Conservation (phyloP, 2,329 filamentous ascomycete species). For the Clarireedia hainanense region DNA sequence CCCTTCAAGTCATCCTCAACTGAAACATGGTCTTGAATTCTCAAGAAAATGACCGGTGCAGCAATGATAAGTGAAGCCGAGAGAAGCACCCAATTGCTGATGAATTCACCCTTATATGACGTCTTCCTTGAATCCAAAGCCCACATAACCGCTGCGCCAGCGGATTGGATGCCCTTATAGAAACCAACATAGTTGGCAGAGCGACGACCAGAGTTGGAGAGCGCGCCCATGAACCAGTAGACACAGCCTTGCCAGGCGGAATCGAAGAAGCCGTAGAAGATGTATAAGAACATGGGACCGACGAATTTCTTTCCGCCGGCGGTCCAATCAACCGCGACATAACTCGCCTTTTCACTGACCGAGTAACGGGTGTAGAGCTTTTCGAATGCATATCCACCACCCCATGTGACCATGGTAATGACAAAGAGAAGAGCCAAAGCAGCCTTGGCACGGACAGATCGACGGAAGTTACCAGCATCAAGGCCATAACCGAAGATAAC, state of each 20-base stretch:
- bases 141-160: constrained; percentile 71
- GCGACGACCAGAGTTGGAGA: constrained; percentile 88
- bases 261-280: constrained; percentile 86
- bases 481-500: constrained; percentile 64
- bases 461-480: constrained; percentile 51
- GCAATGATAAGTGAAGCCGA: constrained; percentile 68
- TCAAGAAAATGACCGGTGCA: constrained; percentile 68
- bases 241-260: constrained; percentile 83
- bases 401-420: constrained; percentile 74
- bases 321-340: constrained; percentile 50
- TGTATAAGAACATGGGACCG: constrained; percentile 80
- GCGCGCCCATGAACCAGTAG: constrained; percentile 93
- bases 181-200: constrained; percentile 86
- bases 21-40: constrained; percentile 73
- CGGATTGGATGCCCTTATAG: constrained; percentile 89
- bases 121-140: constrained; percentile 55
- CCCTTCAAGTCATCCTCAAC: constrained; percentile 78
- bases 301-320: constrained; percentile 51
- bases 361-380: constrained; percentile 46
- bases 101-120: constrained; percentile 66
- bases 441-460: constrained; percentile 59
- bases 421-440: constrained; percentile 54
- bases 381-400: constrained; percentile 74
- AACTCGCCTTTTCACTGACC: constrained; percentile 11
- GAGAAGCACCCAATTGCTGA: constrained; percentile 67